Percentiles rank a stretch among this genome's conserved stretches.
Conservation (phyloP, 2,329 filamentous ascomycete genomes). For the Akanthomyces lecanii region DNA sequence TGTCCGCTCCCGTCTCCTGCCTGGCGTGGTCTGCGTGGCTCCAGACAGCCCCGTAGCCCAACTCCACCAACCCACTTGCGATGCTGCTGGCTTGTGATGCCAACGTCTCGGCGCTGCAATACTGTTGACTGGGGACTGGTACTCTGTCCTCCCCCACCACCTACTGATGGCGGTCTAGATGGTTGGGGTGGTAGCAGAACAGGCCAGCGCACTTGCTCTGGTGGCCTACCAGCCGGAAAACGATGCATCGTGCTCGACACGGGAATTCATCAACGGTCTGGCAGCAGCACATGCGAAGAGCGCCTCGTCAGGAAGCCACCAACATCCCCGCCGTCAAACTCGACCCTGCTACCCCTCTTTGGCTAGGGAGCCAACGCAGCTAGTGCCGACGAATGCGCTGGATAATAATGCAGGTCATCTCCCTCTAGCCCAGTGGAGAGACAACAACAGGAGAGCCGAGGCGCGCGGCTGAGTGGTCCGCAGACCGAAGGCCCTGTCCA, state of each 20-base stretch:
- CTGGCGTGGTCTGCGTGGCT: background rate
- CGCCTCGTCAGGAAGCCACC: background rate
- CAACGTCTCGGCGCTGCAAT: slow-evolving; percentile 3
- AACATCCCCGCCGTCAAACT: background rate
- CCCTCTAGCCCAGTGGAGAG: background rate
- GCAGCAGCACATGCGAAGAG: background rate
- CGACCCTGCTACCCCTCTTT: background rate
- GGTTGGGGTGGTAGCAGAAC: background rate
- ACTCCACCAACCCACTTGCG: slow-evolving; percentile 9
- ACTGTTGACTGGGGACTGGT: too few relatives aligned
- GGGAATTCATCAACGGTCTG: background rate
- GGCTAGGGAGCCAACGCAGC: background rate
- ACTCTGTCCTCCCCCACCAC: background rate
- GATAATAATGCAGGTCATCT: background rate
- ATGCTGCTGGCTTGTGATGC: slow-evolving; percentile 12
- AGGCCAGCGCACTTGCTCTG: background rate
- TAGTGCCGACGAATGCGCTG: background rate
- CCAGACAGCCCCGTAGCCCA: background rate
- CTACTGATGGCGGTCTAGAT: background rate
- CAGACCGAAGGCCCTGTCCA: background rate
- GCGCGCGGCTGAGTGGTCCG: slow-evolving; percentile 14
- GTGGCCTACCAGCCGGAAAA: background rate
- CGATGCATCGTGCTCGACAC: background rate
- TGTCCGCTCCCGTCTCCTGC: background rate
- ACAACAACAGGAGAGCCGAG: slow-evolving; percentile 4